Percentiles rank a stretch among this genome's conserved stretches.
Evolutionary conservation across 2,329 filamentous ascomycete genomes (phyloP).

Genomic region (Ophiostoma piceae): DNA sequence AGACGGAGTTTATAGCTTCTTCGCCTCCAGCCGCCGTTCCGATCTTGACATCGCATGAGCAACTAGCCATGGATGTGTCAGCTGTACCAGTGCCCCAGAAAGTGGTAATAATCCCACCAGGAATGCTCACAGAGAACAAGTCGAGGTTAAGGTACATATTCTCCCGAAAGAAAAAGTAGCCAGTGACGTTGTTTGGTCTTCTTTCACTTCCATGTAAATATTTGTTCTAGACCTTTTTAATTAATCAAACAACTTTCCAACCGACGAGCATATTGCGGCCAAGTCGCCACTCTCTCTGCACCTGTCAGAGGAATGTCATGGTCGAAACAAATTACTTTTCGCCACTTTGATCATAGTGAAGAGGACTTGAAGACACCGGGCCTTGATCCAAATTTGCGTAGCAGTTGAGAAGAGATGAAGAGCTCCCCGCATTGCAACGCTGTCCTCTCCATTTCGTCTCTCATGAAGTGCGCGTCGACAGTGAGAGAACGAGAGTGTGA

Average conservation of each 20-base stretch:
- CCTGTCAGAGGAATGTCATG: neutral
- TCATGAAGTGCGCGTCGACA: too few species aligned
- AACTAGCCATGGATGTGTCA: neutral
- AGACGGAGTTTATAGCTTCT: neutral
- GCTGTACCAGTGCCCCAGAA: neutral
- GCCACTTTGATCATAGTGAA: neutral
- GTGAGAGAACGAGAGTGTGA: neutral
- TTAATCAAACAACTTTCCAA: neutral
- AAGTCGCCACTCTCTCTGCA: neutral
- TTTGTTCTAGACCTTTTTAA: neutral
- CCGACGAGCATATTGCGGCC: neutral
- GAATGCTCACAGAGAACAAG: neutral
- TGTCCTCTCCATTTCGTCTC: too few species aligned
- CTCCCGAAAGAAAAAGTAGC: conserved; percentile 2
- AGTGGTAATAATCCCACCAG: neutral
- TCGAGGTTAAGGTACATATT: neutral
- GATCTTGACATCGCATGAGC: neutral
- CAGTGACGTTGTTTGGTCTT: neutral
- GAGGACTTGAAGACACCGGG: neutral
- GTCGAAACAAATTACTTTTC: neutral
- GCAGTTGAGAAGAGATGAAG: too few species aligned
- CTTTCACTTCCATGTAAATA: neutral
- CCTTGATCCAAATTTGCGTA: neutral
- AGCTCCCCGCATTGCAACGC: too few species aligned
- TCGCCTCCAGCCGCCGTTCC: neutral